Base-by-base conservation (phyloP, 164 flowering plant genomes). In the Stephania yunnanensis region DNA sequence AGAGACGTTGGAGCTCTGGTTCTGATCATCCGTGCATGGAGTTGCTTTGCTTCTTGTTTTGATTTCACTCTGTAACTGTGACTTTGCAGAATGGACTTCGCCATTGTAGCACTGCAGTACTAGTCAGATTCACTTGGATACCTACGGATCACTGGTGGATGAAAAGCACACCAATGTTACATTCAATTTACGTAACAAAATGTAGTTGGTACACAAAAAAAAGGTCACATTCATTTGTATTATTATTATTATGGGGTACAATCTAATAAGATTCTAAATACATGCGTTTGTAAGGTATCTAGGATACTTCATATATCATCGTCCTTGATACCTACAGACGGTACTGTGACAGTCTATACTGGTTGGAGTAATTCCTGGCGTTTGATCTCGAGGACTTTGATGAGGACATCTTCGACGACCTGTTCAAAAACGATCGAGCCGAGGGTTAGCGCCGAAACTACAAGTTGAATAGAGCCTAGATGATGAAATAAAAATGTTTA, bases 351-450 rank as follows among this genome's bases (percentile, higher is more conserved):
- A 19, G 68, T 76, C 79, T 36, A 87, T 0, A 74, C 95, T 8
- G 80, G 69, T 85, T 89, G 95, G 84, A 94, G 71, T 31, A 85
- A 79, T 83, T 93, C 92, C 74, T 92, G 91, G 1, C 88, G 88
- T 76, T 95, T 93, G 76, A 93, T 74, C 83, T 89, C 89, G 45
- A 95, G 93, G 2, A 95, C 88, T 89, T 86, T 93, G 74, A 80
- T 67, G 22, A 95, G 90, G 17, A 46, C 92, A 79, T 95, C 99
- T 82, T 92, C 97, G 11, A 95, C 96, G 44, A 86, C 98, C 99
- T 95, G 87, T 36, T 53, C 13, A 74, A 9, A 71, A 70, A 20
- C 65, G 53, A 10, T 68, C 10, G 68, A 7, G 5, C 71, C 44
- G 64, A 69, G 13, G 66, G 17, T 17, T 13, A 69, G 46, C 44